Base-by-base conservation (phyloP, 2,329 filamentous ascomycete genomes). In the Trichoderma koningii region DNA sequence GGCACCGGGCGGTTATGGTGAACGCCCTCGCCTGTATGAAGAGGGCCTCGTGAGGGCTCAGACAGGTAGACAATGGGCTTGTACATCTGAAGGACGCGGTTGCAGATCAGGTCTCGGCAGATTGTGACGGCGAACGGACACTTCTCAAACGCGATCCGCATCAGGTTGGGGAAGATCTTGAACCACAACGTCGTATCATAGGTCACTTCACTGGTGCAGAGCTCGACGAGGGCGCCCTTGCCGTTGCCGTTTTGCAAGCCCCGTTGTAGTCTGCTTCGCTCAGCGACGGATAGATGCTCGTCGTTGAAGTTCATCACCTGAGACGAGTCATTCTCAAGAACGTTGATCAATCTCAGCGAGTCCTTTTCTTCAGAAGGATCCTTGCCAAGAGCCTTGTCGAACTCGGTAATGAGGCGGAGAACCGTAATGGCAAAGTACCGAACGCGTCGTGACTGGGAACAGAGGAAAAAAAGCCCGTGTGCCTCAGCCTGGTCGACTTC, bases 401-500 rank as follows among this genome's bases (percentile, higher is more conserved):
- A 98, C 70, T 99, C 94, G 2, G 89, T 93, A 68, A 98, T 94
- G 26, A 98, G 85, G 5, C 92, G 90, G 28, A 99, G 81, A 1
- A 99, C 94, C 1, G 91, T 97, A 60, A 99, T 92, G 2, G 95
- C 93, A 75, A 95, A 96, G 66, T 91, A 85, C 59, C 95, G 88
- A 28, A 99, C 95, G 62, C 91, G 87, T 61, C 92, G 86, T 6
- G 95, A 97, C 71, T 98, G 95, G 0, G 95, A 99, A 76, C 95
- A 99, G 7, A 99, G 81, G 75, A 99, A 99, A 81, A 99, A 99
- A 3, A 99, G 79, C 0, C 95, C 96, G 74, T 98, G 95, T 0
- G 94, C 96, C 76, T 99, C 95, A 17, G 97, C 91, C 75, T 97
- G 93, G 70, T 99, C 95, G 28, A 99, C 94, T 73, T 98, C 91